Evolutionary conservation across 2,329 filamentous ascomycete genomes (phyloP).

Genomic region (Neopestalotiopsis sp.): DNA sequence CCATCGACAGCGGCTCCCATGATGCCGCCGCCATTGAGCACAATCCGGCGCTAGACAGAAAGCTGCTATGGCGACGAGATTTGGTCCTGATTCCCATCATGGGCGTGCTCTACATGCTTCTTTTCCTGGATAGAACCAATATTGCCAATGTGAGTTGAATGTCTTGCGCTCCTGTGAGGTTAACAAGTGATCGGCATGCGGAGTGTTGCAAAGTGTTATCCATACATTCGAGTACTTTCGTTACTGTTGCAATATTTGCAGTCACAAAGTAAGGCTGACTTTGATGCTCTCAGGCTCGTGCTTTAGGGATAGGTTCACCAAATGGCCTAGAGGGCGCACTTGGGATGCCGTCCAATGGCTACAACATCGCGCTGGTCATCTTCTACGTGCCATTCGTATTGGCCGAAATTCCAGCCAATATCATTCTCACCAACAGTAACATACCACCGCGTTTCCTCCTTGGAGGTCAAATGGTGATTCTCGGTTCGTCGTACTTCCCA

Average conservation of each 20-base stretch:
- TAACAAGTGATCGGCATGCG: too few species aligned
- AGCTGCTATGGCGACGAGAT: constrained; percentile 34
- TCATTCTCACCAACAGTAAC: constrained; percentile 45
- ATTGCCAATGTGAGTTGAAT: constrained; percentile 44
- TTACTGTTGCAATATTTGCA: not conserved
- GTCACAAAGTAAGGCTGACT: not conserved
- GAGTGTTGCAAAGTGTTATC: too few species aligned
- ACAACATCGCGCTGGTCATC: constrained; percentile 47
- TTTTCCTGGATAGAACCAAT: constrained; percentile 35
- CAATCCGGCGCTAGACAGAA: constrained; percentile 27
- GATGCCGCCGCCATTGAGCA: constrained; percentile 11
- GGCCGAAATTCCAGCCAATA: constrained; percentile 51
- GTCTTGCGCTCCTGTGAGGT: too few species aligned
- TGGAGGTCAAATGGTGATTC: constrained; percentile 45
- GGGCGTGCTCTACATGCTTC: constrained; percentile 35
- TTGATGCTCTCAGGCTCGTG: constrained; percentile 35
- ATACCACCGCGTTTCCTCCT: constrained; percentile 44
- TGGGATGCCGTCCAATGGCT: constrained; percentile 46
- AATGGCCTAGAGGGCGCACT: constrained; percentile 49
- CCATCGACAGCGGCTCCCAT: constrained; percentile 16
- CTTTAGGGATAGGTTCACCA: constrained; percentile 33
- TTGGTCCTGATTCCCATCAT: constrained; percentile 34
- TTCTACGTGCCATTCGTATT: constrained; percentile 53
- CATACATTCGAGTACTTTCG: not conserved
- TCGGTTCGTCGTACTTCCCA: constrained; percentile 36